Conservation (phyloP, 78 protist species). For the Dictyostelium discoideum region DNA sequence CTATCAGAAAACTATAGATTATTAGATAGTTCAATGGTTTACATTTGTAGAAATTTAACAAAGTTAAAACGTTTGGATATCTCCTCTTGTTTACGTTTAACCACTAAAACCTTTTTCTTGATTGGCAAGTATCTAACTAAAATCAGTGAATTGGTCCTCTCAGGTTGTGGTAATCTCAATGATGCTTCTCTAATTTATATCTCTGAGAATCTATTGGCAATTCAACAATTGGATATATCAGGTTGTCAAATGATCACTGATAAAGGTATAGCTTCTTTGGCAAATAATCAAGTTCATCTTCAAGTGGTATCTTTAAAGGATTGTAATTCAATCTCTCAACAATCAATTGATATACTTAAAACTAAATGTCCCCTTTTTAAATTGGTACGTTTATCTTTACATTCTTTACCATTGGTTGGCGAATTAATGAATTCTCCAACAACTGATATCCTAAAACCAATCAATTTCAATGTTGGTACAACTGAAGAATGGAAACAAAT, state of each 20-base stretch:
- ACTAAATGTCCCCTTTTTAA: conserved; percentile 41
- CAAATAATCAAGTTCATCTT: conserved; percentile 36
- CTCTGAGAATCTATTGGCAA: conserved; percentile 19
- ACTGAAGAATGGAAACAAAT: conserved; percentile 12
- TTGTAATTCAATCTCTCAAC: conserved; percentile 48
- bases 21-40: conserved; percentile 44
- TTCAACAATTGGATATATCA: conserved; percentile 7
- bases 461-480: not conserved
- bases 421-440: conserved; percentile 13
- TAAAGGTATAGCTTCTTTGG: conserved; percentile 5
- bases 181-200: conserved; percentile 31
- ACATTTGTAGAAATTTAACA: conserved; percentile 31
- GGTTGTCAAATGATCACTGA: conserved; percentile 44
- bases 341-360: conserved; percentile 11
- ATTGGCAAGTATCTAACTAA: conserved; percentile 47
- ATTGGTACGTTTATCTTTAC: conserved; percentile 51
- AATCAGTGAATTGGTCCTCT: not conserved
- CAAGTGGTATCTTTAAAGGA: conserved; percentile 35
- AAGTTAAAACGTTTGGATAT: conserved; percentile 24
- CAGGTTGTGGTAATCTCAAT: conserved; percentile 42
- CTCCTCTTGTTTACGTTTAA: conserved; percentile 34
- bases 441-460: conserved; percentile 35
- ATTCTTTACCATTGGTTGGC: conserved; percentile 60
- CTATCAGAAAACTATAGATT: conserved; percentile 39
- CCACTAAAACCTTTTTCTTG: conserved; percentile 53